A percentile compares a stretch with the other conserved stretches of the same genome.
Evolutionary conservation across 2,329 filamentous ascomycete species (phyloP).

Genomic region (Neurospora sp.): DNA sequence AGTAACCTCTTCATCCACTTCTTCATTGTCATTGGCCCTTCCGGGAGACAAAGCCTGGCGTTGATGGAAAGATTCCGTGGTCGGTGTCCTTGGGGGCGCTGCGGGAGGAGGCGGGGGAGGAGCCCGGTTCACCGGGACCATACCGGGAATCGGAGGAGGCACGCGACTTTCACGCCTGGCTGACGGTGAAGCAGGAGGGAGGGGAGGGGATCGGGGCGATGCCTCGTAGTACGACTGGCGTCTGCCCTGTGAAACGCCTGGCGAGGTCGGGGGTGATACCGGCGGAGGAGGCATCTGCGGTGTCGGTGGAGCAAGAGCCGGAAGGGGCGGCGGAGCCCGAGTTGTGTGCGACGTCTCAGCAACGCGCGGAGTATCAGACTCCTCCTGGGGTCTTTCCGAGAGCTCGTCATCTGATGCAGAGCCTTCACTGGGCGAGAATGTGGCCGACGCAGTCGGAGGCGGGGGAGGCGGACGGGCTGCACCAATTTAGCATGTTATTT

Average conservation of each 20-base stretch:
- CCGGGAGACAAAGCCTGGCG: constrained; percentile 28
- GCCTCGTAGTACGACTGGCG: constrained; percentile 21
- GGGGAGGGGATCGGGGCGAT: constrained; percentile 34
- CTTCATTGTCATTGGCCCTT: constrained; percentile 46
- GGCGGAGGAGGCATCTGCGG: constrained; percentile 8
- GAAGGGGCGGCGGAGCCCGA: constrained; percentile 35
- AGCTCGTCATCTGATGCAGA: constrained; percentile 87
- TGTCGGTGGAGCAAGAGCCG: constrained; percentile 32
- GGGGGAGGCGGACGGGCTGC: constrained; percentile 54
- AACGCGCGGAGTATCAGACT: constrained; percentile 30
- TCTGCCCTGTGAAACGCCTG: constrained; percentile 27
- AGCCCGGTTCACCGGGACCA: constrained; percentile 44
- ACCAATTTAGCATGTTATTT: constrained; percentile 19
- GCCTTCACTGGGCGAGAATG: constrained; percentile 61
- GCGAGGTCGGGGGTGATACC: constrained; percentile 22
- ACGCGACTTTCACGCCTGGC: constrained; percentile 47
- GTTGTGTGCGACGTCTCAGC: constrained; percentile 27
- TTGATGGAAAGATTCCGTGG: constrained; percentile 31
- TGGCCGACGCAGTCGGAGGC: constrained; percentile 36
- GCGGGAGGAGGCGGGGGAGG: constrained; percentile 58
- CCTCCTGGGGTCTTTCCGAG: constrained; percentile 42
- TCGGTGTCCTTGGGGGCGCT: constrained; percentile 40
- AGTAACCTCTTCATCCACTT: constrained; percentile 70
- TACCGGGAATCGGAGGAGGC: constrained; percentile 52
- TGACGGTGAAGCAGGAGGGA: constrained; percentile 25